Conservation (phyloP, 257 asterid genomes). For the Primulina tabacum region DNA sequence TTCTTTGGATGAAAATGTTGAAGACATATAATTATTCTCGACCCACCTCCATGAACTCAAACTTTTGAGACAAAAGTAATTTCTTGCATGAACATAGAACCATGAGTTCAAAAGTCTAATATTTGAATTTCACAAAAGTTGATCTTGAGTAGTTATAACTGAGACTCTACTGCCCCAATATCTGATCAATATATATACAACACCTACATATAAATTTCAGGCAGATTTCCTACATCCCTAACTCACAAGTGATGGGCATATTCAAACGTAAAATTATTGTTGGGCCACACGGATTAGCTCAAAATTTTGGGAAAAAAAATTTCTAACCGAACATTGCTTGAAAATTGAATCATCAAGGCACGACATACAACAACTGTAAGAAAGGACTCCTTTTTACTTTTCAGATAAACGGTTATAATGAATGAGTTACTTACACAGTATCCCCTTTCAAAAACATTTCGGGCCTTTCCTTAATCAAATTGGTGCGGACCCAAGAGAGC, state of each 20-base stretch:
- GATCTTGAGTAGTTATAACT: background rate
- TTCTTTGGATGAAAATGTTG: background rate
- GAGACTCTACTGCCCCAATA: background rate
- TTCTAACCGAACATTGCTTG: background rate
- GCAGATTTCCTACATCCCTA: background rate
- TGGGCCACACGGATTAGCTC: background rate
- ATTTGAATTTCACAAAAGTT: background rate
- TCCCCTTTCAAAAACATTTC: constrained; percentile 99
- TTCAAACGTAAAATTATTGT: background rate
- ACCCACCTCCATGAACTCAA: background rate
- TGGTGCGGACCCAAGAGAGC: constrained; percentile 85
- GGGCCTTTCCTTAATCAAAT: constrained; percentile 94
- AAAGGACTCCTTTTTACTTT: too few species aligned
- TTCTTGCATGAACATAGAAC: background rate
- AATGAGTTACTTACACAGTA: constrained; percentile 64
- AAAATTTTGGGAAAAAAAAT: background rate
- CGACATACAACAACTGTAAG: too few species aligned
- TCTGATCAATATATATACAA: background rate
- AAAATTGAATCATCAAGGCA: background rate
- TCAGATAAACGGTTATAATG: background rate
- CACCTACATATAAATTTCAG: too few species aligned
- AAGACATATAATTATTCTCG: background rate
- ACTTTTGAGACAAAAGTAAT: background rate
- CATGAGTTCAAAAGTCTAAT: background rate
- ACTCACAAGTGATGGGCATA: background rate